phyloP scores from a whole-genome alignment of 2,329 filamentous ascomycete species.

The Clarireedia homoeocarpa region DNA sequence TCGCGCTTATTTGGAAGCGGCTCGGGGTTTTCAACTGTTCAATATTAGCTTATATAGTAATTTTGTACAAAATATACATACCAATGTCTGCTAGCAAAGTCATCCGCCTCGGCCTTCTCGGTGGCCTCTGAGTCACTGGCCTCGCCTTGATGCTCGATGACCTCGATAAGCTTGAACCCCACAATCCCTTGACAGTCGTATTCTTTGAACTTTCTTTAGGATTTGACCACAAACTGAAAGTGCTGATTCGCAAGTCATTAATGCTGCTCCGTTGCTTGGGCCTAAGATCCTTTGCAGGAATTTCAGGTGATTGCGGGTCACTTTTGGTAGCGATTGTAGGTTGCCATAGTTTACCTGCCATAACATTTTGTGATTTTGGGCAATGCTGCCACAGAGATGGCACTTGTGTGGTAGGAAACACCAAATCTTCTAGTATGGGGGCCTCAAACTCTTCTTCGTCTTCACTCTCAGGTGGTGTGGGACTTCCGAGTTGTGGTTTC shows the following conservation, averaged over 20 bases:
- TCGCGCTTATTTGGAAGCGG: conserved; percentile 50
- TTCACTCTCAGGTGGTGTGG: conserved; percentile 45
- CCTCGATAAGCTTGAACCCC: conserved; percentile 24
- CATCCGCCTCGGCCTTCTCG: conserved; percentile 47
- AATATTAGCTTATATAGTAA: not conserved
- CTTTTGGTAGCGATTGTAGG: not conserved
- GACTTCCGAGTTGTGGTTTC: conserved; percentile 36
- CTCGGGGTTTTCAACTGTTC: conserved; percentile 47
- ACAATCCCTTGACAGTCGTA: conserved; percentile 20
- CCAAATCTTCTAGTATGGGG: not conserved
- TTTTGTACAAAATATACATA: conserved; percentile 10
- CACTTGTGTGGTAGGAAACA: not conserved
- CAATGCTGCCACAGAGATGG: conserved; percentile 22
- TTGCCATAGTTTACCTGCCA: not conserved
- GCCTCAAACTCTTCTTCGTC: not conserved
- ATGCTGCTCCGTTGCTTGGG: conserved; percentile 17
- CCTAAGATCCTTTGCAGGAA: conserved; percentile 25
- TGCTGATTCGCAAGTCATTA: conserved; percentile 18
- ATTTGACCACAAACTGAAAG: conserved; percentile 25
- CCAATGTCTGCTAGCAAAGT: conserved; percentile 53
- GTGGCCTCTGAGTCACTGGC: conserved; percentile 44
- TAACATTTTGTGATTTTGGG: conserved; percentile 11
- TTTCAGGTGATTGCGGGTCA: conserved; percentile 11
- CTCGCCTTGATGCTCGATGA: conserved; percentile 31
- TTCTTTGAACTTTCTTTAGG: conserved; percentile 13